A percentile compares a stretch with the other conserved stretches of the same genome.
These are phyloP conservation scores for Potentilla sterilis DNA, from an alignment of 306 rosid species.

Conservation along the genomic window DNA sequence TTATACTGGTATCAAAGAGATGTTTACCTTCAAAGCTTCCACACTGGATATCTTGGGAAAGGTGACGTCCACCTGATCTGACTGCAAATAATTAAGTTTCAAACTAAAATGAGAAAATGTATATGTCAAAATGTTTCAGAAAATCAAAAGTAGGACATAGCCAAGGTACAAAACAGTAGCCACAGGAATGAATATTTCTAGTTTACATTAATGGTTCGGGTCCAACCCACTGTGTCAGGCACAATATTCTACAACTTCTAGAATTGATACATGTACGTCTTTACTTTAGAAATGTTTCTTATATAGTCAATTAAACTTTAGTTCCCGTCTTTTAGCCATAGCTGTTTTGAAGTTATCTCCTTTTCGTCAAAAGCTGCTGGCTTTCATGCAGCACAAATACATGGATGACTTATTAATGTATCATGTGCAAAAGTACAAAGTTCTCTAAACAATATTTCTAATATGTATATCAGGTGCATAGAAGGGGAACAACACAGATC, in stretches of 20 bases:
- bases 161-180: conserved; percentile 10
- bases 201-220: background rate
- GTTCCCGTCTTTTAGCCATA: background rate
- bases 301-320: background rate
- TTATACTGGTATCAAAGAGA: background rate
- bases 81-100: conserved; percentile 38
- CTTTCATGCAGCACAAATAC: background rate
- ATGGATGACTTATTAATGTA: background rate
- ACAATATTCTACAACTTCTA: background rate
- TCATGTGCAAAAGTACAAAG: background rate
- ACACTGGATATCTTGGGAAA: conserved; percentile 48
- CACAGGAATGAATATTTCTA: conserved; percentile 12
- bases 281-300: background rate
- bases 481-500: conserved; percentile 5
- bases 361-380: background rate
- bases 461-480: conserved; percentile 13
- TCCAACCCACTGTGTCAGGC: background rate
- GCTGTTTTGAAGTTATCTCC: background rate
- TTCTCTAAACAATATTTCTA: background rate
- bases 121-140: conserved; percentile 15
- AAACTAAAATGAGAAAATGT: background rate
- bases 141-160: conserved; percentile 12
- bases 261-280: background rate
- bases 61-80: conserved; percentile 56
- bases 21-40: conserved; percentile 55